Conservation (phyloP, 441 rosid genomes). For the Gossypium schwendimanii region DNA sequence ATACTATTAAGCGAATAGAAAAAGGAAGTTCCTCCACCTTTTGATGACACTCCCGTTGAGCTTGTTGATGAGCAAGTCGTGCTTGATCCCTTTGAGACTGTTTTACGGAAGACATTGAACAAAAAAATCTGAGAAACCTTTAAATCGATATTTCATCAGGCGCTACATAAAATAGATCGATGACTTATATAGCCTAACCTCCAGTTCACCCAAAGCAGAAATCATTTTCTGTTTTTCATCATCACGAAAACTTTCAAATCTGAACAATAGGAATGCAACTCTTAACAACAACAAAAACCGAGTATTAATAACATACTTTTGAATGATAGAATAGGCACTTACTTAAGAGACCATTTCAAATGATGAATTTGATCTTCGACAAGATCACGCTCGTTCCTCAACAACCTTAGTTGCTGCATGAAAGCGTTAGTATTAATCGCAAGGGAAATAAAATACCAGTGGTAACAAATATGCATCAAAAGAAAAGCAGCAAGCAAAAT, state of each 20-base stretch:
- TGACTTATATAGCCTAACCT: conserved; percentile 35
- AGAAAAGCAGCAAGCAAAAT: not conserved
- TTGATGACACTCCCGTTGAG: conserved; percentile 67
- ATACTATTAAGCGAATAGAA: too few species aligned
- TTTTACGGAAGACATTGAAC: conserved; percentile 4
- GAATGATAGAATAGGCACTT: conserved; percentile 23
- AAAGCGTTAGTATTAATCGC: conserved; percentile 5
- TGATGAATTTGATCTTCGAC: conserved; percentile 88
- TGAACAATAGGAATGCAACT: conserved; percentile 15
- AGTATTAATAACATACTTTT: not conserved
- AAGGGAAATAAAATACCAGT: not conserved
- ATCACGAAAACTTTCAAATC: conserved; percentile 44
- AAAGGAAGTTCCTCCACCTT: conserved; percentile 36
- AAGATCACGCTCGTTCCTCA: conserved; percentile 81
- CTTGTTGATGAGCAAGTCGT: conserved; percentile 58
- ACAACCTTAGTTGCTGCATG: conserved; percentile 61
- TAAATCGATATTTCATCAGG: not conserved
- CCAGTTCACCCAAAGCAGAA: conserved; percentile 36
- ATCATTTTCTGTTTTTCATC: conserved; percentile 41
- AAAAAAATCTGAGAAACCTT: not conserved
- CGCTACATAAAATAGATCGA: not conserved
- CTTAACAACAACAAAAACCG: not conserved
- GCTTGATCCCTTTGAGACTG: conserved; percentile 46
- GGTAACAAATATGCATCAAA: not conserved
- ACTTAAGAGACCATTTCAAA: conserved; percentile 78